Evolutionary conservation across 305 asterid species (phyloP).

Genomic region (Fraxinus floribunda): DNA sequence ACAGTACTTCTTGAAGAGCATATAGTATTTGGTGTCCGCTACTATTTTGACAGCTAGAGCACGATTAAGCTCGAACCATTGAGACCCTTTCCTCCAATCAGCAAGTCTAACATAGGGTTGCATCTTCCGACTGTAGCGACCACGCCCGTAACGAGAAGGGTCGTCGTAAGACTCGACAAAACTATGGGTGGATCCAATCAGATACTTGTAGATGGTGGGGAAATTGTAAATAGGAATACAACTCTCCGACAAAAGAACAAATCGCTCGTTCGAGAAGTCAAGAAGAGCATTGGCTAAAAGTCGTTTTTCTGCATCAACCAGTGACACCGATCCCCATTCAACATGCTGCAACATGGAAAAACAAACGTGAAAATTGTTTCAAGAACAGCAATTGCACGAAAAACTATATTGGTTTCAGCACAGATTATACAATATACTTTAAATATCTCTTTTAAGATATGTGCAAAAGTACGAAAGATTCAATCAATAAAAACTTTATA

Average conservation of each 20-base stretch:
- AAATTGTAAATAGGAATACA: conserved; percentile 82
- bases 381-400: neutral
- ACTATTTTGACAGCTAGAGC: conserved; percentile 61
- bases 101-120: conserved; percentile 54
- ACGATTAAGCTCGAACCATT: conserved; percentile 93
- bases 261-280: conserved; percentile 92
- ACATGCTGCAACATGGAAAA: conserved; percentile 33
- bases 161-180: conserved; percentile 81
- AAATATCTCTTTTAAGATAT: neutral
- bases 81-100: conserved; percentile 98
- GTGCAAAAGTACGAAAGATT: neutral
- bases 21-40: conserved; percentile 70
- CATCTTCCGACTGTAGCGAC: conserved; percentile 89
- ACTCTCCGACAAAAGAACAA: conserved; percentile 86
- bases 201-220: conserved; percentile 68
- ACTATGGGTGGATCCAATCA: conserved; percentile 59
- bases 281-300: conserved; percentile 91
- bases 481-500: neutral
- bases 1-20: conserved; percentile 65
- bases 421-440: neutral
- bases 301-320: conserved; percentile 88
- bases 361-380: neutral
- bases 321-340: conserved; percentile 82
- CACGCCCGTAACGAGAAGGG: conserved; percentile 90
- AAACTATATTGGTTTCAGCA: neutral